Evolutionary conservation across 768 basidiomycete genomes (phyloP), one percentile per base, ranked within the genome.

Genomic region (Sporobolomyces roseus): DNA sequence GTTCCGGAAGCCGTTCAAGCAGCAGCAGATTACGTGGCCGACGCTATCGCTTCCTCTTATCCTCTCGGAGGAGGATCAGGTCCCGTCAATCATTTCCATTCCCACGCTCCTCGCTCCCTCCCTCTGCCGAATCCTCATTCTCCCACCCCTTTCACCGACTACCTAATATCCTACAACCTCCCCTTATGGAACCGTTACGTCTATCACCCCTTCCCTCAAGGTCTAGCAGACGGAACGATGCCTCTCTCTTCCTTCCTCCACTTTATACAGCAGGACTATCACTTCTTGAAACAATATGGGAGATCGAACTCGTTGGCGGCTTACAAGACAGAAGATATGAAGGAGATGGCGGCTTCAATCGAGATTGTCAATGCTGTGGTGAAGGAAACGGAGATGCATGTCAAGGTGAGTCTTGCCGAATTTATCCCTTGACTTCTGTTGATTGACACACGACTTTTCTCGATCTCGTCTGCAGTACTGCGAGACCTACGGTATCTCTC

Each of bases 191-290:
- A 84, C 66, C 80, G 81, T 59, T 93, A 89, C 73, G 86, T 93
- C 0, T 80, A 90, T 74, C 93, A 97, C 74, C 85, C 88, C 2
- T 97, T 94, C 73, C 90, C 93, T 33, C 81, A 82, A 61, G 84
- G 85, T 55, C 82, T 96, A 0, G 91, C 88, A 1, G 79, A 82
- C 58, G 92, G 91, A 0, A 87, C 84, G 0, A 83, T 93, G 3
- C 81, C 84, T 0, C 79, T 78, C 45, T 81, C 84, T n/a, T 79
- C 82, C 27, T 97, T 94, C 77, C 75, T 88, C 19, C 86, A 92
- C 75, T 96, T 93, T 77, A 87, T 94, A 78, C 88, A 86, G 89
- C 91, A 92, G 73, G 90, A 91, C 75, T 90, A 91, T 56, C 66
- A 69, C 52, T 73, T 69, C 53, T 61, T 73, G 50, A 73, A 73